Evolutionary conservation across 331 rosid genomes (phyloP).

Genomic region (Prunus yedoensis): DNA sequence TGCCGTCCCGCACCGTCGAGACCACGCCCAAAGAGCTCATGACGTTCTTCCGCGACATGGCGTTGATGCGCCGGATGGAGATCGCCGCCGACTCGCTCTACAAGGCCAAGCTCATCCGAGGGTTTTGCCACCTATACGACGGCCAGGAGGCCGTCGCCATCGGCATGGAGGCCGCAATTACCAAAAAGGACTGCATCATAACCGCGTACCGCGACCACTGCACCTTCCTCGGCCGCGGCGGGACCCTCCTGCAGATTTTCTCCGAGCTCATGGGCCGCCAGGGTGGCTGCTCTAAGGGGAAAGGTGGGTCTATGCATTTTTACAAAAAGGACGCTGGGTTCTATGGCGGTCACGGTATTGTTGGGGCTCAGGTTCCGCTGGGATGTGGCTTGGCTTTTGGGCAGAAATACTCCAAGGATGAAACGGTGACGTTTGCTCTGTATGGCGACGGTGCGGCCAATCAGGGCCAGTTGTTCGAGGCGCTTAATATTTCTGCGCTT

Average conservation of each 20-base stretch:
- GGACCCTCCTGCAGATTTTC: slow-evolving; percentile 54
- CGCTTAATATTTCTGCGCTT: slow-evolving; percentile 86
- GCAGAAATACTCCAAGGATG: slow-evolving; percentile 77
- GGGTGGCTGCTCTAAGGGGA: slow-evolving; percentile 78
- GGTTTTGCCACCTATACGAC: slow-evolving; percentile 92
- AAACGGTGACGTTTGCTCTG: slow-evolving; percentile 63
- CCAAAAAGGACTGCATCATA: slow-evolving; percentile 64
- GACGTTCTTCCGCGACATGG: slow-evolving; percentile 72
- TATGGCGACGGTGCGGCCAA: slow-evolving; percentile 98
- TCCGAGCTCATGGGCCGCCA: slow-evolving; percentile 78
- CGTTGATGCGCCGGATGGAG: slow-evolving; percentile 91
- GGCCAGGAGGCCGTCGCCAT: slow-evolving; percentile 90
- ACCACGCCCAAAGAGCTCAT: slow-evolving; percentile 73
- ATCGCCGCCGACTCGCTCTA: slow-evolving; percentile 93
- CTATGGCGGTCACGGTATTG: slow-evolving; percentile 91
- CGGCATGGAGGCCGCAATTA: slow-evolving; percentile 87
- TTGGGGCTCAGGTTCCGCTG: slow-evolving; percentile 86
- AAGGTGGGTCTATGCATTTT: slow-evolving; percentile 97
- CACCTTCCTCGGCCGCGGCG: slow-evolving; percentile 76
- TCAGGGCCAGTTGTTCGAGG: slow-evolving; percentile 93
- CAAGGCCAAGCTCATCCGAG: slow-evolving; percentile 91
- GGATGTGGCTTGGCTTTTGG: slow-evolving; percentile 93
- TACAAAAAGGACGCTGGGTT: slow-evolving; percentile 71
- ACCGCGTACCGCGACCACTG: slow-evolving; percentile 94
- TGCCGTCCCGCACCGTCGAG: slow-evolving; percentile 72